phyloP scores from a whole-genome alignment of 2,329 filamentous ascomycete genomes.

The Lomentospora prolificans region DNA sequence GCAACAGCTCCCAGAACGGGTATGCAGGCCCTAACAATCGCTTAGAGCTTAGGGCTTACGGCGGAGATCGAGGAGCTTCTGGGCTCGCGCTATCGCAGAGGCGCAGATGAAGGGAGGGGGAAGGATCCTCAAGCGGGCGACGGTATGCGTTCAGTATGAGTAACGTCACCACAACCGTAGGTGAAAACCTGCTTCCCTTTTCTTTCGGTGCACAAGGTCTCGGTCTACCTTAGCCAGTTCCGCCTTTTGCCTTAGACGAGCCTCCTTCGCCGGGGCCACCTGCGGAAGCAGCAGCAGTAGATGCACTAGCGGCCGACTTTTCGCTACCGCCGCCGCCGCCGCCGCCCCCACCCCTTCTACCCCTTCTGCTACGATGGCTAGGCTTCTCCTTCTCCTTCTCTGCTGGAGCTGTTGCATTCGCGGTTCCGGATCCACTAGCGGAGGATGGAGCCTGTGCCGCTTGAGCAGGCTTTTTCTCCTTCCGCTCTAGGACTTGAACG shows the following conservation, averaged over 20 bases:
- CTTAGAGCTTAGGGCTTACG: too few relatives aligned
- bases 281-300: background rate
- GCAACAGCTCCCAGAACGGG: too few relatives aligned
- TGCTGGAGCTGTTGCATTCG: slow-evolving; percentile 6
- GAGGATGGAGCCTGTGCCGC: slow-evolving; percentile 4
- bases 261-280: background rate
- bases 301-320: slow-evolving; percentile 7
- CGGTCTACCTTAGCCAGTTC: background rate
- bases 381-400: slow-evolving; percentile 14
- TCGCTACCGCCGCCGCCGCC: slow-evolving; percentile 13
- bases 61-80: too few relatives aligned
- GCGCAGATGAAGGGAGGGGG: background rate
- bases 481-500: slow-evolving; percentile 78
- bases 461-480: slow-evolving; percentile 41
- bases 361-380: slow-evolving; percentile 17
- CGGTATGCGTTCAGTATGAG: background rate
- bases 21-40: too few relatives aligned
- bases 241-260: background rate
- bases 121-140: background rate
- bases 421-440: slow-evolving; percentile 1
- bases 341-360: slow-evolving; percentile 13
- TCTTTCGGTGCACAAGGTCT: background rate
- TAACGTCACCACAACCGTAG: background rate
- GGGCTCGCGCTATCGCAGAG: background rate
- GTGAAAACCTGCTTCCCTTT: background rate